Percentiles rank a stretch among this genome's conserved stretches.
phyloP scores from a whole-genome alignment of 768 basidiomycete species.

The Kwoniella europaea region DNA sequence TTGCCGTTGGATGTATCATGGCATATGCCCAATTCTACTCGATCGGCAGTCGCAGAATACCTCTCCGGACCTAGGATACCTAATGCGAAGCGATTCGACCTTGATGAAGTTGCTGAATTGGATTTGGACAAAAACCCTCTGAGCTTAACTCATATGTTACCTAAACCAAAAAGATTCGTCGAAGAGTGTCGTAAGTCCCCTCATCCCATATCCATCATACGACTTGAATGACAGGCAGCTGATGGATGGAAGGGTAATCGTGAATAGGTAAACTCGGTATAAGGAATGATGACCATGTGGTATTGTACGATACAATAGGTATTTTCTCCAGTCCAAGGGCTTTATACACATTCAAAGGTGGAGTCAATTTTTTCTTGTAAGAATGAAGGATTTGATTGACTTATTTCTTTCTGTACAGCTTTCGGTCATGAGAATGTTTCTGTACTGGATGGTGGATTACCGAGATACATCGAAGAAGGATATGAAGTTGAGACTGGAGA shows the following conservation, averaged over 20 bases:
- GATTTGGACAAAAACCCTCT: slow-evolving; percentile 71
- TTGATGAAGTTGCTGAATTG: slow-evolving; percentile 69
- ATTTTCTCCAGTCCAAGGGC: slow-evolving; percentile 91
- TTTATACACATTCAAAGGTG: slow-evolving; percentile 83
- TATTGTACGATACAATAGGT: slow-evolving; percentile 88
- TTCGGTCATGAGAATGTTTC: slow-evolving; percentile 87
- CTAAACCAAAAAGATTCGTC: slow-evolving; percentile 71
- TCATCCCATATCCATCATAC: too few relatives aligned
- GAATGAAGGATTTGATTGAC: neutral
- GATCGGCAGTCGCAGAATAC: slow-evolving; percentile 75
- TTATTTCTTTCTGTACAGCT: slow-evolving; percentile 55
- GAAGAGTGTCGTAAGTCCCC: slow-evolving; percentile 84
- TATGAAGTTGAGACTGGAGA: slow-evolving; percentile 45
- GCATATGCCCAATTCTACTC: slow-evolving; percentile 89
- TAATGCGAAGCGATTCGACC: slow-evolving; percentile 73
- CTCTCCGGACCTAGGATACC: slow-evolving; percentile 68
- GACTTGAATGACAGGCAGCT: too few relatives aligned
- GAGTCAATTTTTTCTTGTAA: slow-evolving; percentile 5
- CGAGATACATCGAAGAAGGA: slow-evolving; percentile 75
- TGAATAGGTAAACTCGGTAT: slow-evolving; percentile 73
- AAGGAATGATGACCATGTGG: slow-evolving; percentile 73
- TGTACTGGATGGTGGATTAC: slow-evolving; percentile 90
- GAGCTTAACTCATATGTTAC: slow-evolving; percentile 94
- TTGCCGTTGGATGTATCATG: slow-evolving; percentile 77
- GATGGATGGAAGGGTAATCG: neutral